phyloP scores from a whole-genome alignment of 345 rosid genomes.

The Syzygium aqueum region DNA sequence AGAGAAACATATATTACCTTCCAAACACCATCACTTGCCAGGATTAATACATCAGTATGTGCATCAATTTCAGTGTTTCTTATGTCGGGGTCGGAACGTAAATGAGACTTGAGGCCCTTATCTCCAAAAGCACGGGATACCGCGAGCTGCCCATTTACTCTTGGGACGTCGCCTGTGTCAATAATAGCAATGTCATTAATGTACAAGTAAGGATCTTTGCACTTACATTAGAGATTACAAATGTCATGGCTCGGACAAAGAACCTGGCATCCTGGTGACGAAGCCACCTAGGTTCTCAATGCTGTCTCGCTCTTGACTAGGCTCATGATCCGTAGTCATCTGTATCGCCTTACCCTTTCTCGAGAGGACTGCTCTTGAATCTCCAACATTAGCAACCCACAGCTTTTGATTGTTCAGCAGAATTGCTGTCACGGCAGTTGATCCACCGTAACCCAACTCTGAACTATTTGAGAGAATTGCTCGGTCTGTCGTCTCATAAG shows the following conservation, averaged over 20 bases:
- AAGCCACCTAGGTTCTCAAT: slow-evolving; percentile 60
- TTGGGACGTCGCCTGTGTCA: slow-evolving; percentile 50
- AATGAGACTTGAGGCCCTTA: slow-evolving; percentile 54
- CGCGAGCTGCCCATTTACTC: slow-evolving; percentile 65
- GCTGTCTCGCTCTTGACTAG: slow-evolving; percentile 51
- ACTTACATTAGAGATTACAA: not conserved
- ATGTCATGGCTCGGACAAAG: not conserved
- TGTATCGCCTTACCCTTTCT: slow-evolving; percentile 47
- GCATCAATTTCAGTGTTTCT: slow-evolving; percentile 19
- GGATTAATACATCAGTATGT: slow-evolving; percentile 48
- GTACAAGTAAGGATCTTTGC: not conserved
- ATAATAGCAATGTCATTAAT: not conserved
- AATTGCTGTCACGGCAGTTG: slow-evolving; percentile 75
- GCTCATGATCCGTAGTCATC: slow-evolving; percentile 59
- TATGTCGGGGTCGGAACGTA: slow-evolving; percentile 62
- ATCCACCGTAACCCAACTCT: slow-evolving; percentile 63
- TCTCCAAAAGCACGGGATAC: slow-evolving; percentile 75
- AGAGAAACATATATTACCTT: slow-evolving; percentile 23
- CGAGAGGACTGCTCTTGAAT: slow-evolving; percentile 60
- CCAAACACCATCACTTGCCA: slow-evolving; percentile 74
- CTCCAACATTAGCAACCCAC: slow-evolving; percentile 65
- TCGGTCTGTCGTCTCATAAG: slow-evolving; percentile 57
- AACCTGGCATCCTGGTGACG: slow-evolving; percentile 76
- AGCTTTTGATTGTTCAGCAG: slow-evolving; percentile 37
- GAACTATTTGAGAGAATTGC: slow-evolving; percentile 46